Conservation (phyloP, 768 basidiomycete species). For the Pluteus cervinus region DNA sequence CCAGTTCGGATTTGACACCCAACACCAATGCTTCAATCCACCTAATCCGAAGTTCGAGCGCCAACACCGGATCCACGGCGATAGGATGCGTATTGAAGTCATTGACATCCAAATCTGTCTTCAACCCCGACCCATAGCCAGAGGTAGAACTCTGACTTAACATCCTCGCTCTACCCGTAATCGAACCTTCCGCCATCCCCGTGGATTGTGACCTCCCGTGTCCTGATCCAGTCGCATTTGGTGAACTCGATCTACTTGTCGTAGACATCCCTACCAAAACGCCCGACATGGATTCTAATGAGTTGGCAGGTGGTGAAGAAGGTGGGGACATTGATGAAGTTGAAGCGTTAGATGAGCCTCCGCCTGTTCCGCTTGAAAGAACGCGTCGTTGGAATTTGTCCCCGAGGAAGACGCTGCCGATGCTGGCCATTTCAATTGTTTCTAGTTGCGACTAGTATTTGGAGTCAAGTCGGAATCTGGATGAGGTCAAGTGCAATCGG, state of each 20-base stretch:
- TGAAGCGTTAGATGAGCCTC: too few species aligned
- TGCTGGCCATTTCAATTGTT: slow-evolving; percentile 38
- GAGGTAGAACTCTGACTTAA: too few species aligned
- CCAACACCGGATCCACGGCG: slow-evolving; percentile 57
- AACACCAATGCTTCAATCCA: slow-evolving; percentile 77
- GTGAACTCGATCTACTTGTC: slow-evolving; percentile 15
- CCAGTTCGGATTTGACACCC: slow-evolving; percentile 48
- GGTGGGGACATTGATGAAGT: slow-evolving; percentile 38
- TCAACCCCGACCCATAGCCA: too few species aligned
- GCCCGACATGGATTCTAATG: slow-evolving; percentile 14
- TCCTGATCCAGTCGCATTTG: too few species aligned
- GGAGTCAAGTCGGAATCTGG: too few species aligned
- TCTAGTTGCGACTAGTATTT: too few species aligned
- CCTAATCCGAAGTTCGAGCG: slow-evolving; percentile 68
- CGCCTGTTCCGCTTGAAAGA: too few species aligned
- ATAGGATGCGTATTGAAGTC: slow-evolving; percentile 15
- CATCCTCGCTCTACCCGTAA: too few species aligned
- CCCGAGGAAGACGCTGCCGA: slow-evolving; percentile 80
- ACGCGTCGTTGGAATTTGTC: slow-evolving; percentile 65
- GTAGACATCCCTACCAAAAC: slow-evolving; percentile 10
- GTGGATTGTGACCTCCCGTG: too few species aligned
- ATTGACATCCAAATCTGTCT: too few species aligned
- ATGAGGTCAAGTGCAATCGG: too few species aligned
- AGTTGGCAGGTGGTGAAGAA: slow-evolving; percentile 15
- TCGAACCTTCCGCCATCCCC: too few species aligned